A percentile compares a stretch with the other conserved stretches of the same genome.
phyloP scores from a whole-genome alignment of 257 asterid genomes.

The Salvia splendens region DNA sequence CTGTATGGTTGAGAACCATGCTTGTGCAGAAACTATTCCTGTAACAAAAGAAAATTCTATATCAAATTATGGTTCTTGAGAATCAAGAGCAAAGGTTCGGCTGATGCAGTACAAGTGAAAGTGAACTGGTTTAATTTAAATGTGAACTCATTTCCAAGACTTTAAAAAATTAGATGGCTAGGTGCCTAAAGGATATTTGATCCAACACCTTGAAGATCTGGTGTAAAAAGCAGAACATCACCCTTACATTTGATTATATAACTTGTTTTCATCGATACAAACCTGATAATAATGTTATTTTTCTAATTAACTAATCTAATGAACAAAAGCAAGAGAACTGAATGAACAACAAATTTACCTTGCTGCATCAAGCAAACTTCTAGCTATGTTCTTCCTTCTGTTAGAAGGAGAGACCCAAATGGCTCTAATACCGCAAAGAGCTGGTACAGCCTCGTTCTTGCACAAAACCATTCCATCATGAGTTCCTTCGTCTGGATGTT shows the following conservation, averaged over 20 bases:
- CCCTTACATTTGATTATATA: neutral
- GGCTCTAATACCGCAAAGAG: slow-evolving; percentile 81
- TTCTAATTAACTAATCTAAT: slow-evolving; percentile 4
- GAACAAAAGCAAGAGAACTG: slow-evolving; percentile 11
- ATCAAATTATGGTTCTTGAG: slow-evolving; percentile 5
- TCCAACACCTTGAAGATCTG: neutral
- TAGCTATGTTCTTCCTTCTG: slow-evolving; percentile 78
- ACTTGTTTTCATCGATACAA: slow-evolving; percentile 1
- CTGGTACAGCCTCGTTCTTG: slow-evolving; percentile 57
- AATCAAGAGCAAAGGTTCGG: neutral
- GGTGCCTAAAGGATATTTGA: neutral
- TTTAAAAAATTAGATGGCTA: neutral
- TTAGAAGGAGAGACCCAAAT: slow-evolving; percentile 82
- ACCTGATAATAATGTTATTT: neutral
- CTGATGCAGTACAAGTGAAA: neutral
- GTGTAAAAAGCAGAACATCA: neutral
- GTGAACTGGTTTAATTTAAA: neutral
- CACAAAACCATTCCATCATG: slow-evolving; percentile 53
- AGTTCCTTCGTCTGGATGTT: slow-evolving; percentile 38
- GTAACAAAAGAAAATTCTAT: slow-evolving; percentile 26
- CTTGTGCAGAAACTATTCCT: slow-evolving; percentile 65
- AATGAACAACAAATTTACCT: slow-evolving; percentile 45
- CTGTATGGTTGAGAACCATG: slow-evolving; percentile 38
- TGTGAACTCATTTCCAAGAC: neutral
- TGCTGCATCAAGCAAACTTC: slow-evolving; percentile 68